These are phyloP conservation scores for Acidiella bohemica DNA, from an alignment of 495 filamentous ascomycete genomes.

Conservation along the genomic window DNA sequence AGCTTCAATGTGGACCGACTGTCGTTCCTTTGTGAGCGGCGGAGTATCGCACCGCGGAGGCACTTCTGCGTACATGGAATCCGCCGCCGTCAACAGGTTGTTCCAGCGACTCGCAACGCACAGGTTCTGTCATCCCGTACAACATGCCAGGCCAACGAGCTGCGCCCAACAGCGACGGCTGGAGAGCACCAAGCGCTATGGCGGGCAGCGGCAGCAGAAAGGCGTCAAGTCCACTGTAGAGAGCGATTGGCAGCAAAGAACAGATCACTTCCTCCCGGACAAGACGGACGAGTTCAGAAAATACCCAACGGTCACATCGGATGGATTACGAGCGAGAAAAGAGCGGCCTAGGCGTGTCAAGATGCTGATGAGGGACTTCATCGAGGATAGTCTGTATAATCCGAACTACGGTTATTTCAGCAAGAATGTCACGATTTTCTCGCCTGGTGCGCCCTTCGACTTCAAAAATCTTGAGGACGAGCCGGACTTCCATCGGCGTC, in stretches of 20 bases:
- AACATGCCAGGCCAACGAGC: neutral
- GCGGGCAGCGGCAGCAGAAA: neutral
- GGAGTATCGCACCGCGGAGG: too few relatives aligned
- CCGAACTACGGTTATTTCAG: slow-evolving; percentile 96
- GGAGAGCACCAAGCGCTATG: neutral
- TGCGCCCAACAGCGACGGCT: neutral
- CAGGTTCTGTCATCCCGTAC: neutral
- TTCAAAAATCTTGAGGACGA: slow-evolving; percentile 74
- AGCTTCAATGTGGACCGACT: too few relatives aligned
- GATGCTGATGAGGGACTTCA: slow-evolving; percentile 95
- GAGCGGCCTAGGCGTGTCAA: slow-evolving; percentile 79
- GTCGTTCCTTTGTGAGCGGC: too few relatives aligned
- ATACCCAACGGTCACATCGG: slow-evolving; percentile 75
- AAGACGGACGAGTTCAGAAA: slow-evolving; percentile 61
- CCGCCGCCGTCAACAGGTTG: neutral
- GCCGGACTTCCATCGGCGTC: slow-evolving; percentile 57
- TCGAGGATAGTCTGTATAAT: slow-evolving; percentile 97
- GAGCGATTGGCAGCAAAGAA: slow-evolving; percentile 69
- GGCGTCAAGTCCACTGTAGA: slow-evolving; percentile 22
- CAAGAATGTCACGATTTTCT: slow-evolving; percentile 94
- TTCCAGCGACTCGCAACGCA: neutral
- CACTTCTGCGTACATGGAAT: neutral
- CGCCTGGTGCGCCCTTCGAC: slow-evolving; percentile 80
- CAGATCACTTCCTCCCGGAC: slow-evolving; percentile 53
- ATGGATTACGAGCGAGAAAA: slow-evolving; percentile 51